These are phyloP conservation scores for Prunella vulgaris DNA, from an alignment of 257 asterid species.

Conservation along the genomic window DNA sequence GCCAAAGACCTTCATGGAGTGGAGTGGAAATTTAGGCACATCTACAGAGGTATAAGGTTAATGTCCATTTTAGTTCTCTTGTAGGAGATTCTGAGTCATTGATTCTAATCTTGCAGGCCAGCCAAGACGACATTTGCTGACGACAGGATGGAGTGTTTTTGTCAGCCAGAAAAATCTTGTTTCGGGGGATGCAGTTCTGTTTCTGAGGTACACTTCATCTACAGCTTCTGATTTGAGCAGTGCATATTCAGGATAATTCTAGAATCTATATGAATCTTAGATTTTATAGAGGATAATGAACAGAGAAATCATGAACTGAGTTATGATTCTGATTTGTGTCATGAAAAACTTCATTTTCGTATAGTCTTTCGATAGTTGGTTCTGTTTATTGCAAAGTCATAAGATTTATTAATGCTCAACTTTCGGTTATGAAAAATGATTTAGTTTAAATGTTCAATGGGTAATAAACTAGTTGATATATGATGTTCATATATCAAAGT, in stretches of 20 bases:
- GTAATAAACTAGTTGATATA: too few relatives aligned
- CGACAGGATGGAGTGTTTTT: slow-evolving; percentile 97
- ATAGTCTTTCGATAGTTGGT: background rate
- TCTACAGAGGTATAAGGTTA: slow-evolving; percentile 69
- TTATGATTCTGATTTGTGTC: background rate
- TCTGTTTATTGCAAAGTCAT: background rate
- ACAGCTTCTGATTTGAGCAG: background rate
- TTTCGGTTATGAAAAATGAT: background rate
- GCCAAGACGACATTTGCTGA: slow-evolving; percentile 97
- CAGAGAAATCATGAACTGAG: background rate
- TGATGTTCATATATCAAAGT: background rate
- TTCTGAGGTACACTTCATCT: slow-evolving; percentile 55
- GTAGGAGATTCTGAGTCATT: slow-evolving; percentile 20
- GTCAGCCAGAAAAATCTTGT: slow-evolving; percentile 90
- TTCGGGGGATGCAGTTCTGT: slow-evolving; percentile 92
- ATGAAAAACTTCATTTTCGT: background rate
- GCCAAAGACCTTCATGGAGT: slow-evolving; percentile 93
- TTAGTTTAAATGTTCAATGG: too few relatives aligned
- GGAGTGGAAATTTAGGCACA: slow-evolving; percentile 97
- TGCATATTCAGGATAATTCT: background rate
- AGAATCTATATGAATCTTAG: background rate
- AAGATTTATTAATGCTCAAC: background rate
- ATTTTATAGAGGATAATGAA: background rate
- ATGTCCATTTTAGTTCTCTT: background rate
- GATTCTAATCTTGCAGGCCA: slow-evolving; percentile 60